Base-by-base conservation (phyloP, 352 stramenopile species). In the Phytophthora megakarya region DNA sequence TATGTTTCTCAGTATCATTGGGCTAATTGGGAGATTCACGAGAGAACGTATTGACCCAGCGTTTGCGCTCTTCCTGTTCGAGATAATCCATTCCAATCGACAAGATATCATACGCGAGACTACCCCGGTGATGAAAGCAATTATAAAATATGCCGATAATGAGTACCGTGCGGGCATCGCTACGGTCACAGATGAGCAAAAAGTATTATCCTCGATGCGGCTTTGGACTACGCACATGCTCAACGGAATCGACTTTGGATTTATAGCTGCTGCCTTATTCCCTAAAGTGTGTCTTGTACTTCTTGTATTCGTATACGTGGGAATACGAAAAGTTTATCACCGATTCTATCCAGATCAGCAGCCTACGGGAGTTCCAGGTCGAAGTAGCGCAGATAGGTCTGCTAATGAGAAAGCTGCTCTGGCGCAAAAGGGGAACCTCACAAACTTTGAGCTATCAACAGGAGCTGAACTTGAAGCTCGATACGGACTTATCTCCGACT, bases 41-140 rank as follows among this genome's bases (percentile, higher is more conserved):
- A 61, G 38, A 21, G 65, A 75, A 12, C 71, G 65, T 11, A 70
- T 82, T 28, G 71, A 82, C 25, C 71, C 74, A 13, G 54, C 65
- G 4, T 50, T 80, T 8, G 61, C 58, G 1, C 37, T 80, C n/a
- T 39, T 73, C 32, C 15, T 67, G 1, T 80, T 76, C 21, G 61
- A 74, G 15, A 48, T 73, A 16, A 63, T 64, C 3, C 72, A 74
- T 28, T 42, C 9, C 7, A 49, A 51, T 15, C 60, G 70, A 19
- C 18, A 64, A 8, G 19, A 22, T 11, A 57, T 72, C 13, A 38
- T 67, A 1, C 39, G 33, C 11, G 2, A 7, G 3, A 22, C 28
- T 1, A 3, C 47, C 5, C 25, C 54, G 4, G 40, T 61, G 1
- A 23, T 66, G 9, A 56, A 32, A 2, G 37, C 19, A 1, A 18